A percentile compares a stretch with the other conserved stretches of the same genome.
These are phyloP conservation scores for Lactuca sativa DNA, from an alignment of 129 eudicot species.

Conservation along the genomic window DNA sequence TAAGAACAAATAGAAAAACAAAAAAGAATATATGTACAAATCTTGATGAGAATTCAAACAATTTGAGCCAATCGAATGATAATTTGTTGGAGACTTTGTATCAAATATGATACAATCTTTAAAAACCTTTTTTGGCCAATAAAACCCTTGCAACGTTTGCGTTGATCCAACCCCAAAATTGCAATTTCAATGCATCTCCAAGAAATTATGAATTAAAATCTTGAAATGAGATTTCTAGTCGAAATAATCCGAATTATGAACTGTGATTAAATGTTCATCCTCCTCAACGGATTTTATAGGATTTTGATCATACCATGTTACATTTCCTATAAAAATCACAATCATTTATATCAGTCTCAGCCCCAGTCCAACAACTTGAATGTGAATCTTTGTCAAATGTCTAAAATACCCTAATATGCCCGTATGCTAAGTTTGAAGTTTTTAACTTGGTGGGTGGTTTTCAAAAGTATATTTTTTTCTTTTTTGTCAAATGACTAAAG, in stretches of 20 bases:
- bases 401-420: background rate
- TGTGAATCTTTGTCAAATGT: background rate
- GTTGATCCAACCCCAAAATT: slow-evolving; percentile 7
- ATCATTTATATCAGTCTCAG: background rate
- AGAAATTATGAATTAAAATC: slow-evolving; percentile 6
- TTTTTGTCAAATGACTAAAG: background rate
- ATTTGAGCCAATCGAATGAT: slow-evolving; percentile 3
- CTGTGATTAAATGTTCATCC: slow-evolving; percentile 53
- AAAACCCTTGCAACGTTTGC: slow-evolving; percentile 10
- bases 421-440: background rate
- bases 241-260: slow-evolving; percentile 66
- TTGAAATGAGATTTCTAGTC: slow-evolving; percentile 26
- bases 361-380: background rate
- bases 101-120: slow-evolving; percentile 13
- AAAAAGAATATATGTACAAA: slow-evolving; percentile 34
- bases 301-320: slow-evolving; percentile 70
- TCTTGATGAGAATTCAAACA: slow-evolving; percentile 21
- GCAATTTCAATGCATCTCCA: slow-evolving; percentile 11
- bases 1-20: slow-evolving; percentile 6
- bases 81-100: slow-evolving; percentile 24
- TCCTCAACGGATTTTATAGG: slow-evolving; percentile 48
- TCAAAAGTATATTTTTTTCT: background rate
- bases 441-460: background rate
- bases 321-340: slow-evolving; percentile 49
- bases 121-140: slow-evolving; percentile 17